A percentile compares a stretch with the other conserved stretches of the same genome.
Evolutionary conservation across 2,329 filamentous ascomycete species (phyloP).

Genomic region (Ilyonectria robusta): DNA sequence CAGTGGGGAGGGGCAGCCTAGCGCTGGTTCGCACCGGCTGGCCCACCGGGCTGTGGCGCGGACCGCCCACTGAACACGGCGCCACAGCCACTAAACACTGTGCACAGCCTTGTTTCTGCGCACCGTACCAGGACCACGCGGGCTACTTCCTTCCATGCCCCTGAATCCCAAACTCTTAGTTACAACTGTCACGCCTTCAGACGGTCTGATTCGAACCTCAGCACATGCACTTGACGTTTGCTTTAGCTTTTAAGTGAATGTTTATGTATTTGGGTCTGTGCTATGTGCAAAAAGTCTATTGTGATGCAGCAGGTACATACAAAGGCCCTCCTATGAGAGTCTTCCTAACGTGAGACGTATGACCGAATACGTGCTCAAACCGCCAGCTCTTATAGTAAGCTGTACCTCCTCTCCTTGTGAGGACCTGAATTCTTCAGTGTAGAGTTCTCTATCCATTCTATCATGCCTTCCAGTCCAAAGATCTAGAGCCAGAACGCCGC

Average conservation of each 20-base stretch:
- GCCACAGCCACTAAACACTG: slow-evolving; percentile 11
- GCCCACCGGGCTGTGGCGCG: slow-evolving; percentile 5
- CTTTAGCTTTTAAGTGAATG: neutral
- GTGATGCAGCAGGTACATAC: neutral
- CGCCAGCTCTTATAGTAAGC: neutral
- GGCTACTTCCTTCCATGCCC: neutral
- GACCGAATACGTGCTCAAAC: neutral
- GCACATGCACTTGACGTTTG: neutral
- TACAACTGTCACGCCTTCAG: neutral
- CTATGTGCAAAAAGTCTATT: neutral
- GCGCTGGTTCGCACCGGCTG: slow-evolving; percentile 1
- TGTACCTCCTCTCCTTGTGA: neutral
- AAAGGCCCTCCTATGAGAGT: neutral
- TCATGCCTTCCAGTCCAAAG: slow-evolving; percentile 6
- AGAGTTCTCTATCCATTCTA: slow-evolving; percentile 14
- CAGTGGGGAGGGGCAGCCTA: slow-evolving; percentile 9
- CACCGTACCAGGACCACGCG: slow-evolving; percentile 2
- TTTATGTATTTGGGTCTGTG: neutral
- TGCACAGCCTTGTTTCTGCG: neutral
- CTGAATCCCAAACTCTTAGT: neutral
- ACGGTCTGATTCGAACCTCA: neutral
- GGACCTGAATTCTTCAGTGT: neutral
- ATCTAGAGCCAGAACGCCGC: slow-evolving; percentile 22
- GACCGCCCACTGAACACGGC: slow-evolving; percentile 6
- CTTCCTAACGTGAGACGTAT: slow-evolving; percentile 16